A percentile compares a stretch with the other conserved stretches of the same genome.
Evolutionary conservation across 1,284 basidiomycete species (phyloP).

Genomic region (Waitea zeae): DNA sequence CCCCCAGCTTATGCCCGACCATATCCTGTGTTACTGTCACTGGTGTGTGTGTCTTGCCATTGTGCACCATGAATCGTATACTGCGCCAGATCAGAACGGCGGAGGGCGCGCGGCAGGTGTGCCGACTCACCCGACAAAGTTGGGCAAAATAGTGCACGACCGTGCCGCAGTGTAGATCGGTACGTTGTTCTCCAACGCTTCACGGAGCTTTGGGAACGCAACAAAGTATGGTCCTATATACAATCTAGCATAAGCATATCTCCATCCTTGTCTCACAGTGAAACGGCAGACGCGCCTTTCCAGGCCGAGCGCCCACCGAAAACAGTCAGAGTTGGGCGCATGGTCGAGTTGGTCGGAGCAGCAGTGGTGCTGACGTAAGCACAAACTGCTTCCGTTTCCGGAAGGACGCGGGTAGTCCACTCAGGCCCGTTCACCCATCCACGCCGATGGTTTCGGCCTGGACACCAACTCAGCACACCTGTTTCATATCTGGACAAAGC

Average conservation of each 20-base stretch:
- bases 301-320: conserved; percentile 16
- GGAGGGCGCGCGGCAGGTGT: conserved; percentile 2
- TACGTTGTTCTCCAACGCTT: conserved; percentile 70
- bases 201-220: conserved; percentile 79
- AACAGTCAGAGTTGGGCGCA: conserved; percentile 13
- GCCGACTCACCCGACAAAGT: conserved; percentile 69
- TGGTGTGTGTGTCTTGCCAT: conserved; percentile 82
- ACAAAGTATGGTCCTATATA: conserved; percentile 83
- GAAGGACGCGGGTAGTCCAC: too few relatives aligned
- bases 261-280: conserved; percentile 6
- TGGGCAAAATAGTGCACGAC: conserved; percentile 86
- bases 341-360: too few relatives aligned
- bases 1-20: conserved; percentile 96
- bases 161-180: conserved; percentile 84
- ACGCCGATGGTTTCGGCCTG: too few relatives aligned
- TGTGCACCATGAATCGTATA: conserved; percentile 83
- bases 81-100: conserved; percentile 17
- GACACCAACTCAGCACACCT: too few relatives aligned
- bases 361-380: too few relatives aligned
- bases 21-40: conserved; percentile 88
- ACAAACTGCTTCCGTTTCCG: too few relatives aligned
- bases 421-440: too few relatives aligned
- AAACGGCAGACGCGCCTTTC: conserved; percentile 12
- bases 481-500: too few relatives aligned
- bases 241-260: conserved; percentile 8